Evolutionary conservation across 2,329 filamentous ascomycete genomes (phyloP).

Genomic region (Trichoderma breve): DNA sequence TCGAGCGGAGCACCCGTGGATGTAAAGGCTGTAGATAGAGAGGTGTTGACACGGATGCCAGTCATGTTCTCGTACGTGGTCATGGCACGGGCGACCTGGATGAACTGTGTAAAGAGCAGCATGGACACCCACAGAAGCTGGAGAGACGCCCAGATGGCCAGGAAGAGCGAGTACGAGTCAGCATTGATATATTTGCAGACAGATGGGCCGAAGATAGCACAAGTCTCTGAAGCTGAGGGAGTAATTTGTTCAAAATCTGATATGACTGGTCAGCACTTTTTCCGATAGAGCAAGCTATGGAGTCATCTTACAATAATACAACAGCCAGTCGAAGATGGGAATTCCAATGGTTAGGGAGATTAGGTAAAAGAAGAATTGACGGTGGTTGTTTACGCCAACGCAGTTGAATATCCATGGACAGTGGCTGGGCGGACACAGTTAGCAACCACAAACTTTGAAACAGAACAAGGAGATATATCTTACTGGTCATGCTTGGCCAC

Average conservation of each 20-base stretch:
- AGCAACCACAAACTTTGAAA: neutral
- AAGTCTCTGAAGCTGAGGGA: slow-evolving; percentile 53
- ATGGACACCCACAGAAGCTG: slow-evolving; percentile 97
- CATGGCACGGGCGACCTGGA: slow-evolving; percentile 88
- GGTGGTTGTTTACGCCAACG: slow-evolving; percentile 90
- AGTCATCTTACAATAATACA: slow-evolving; percentile 63
- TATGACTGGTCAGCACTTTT: neutral
- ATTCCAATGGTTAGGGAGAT: slow-evolving; percentile 75
- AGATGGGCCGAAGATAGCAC: slow-evolving; percentile 71
- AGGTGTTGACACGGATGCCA: slow-evolving; percentile 58
- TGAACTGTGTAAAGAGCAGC: slow-evolving; percentile 88
- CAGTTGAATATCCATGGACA: slow-evolving; percentile 99
- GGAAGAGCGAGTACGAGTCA: slow-evolving; percentile 79
- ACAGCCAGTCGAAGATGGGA: slow-evolving; percentile 65
- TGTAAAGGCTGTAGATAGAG: slow-evolving; percentile 69
- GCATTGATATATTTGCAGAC: slow-evolving; percentile 76
- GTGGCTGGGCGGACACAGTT: slow-evolving; percentile 57
- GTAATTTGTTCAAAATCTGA: slow-evolving; percentile 28
- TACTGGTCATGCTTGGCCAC: slow-evolving; percentile 97
- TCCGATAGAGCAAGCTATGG: neutral
- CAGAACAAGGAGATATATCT: slow-evolving; percentile 36
- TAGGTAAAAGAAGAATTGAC: slow-evolving; percentile 92
- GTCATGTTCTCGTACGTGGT: slow-evolving; percentile 98
- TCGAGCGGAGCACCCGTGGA: slow-evolving; percentile 73
- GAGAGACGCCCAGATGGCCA: slow-evolving; percentile 74